Evolutionary conservation across 805 yeast species (phyloP).

Genomic region (Saccharomyces jurei): DNA sequence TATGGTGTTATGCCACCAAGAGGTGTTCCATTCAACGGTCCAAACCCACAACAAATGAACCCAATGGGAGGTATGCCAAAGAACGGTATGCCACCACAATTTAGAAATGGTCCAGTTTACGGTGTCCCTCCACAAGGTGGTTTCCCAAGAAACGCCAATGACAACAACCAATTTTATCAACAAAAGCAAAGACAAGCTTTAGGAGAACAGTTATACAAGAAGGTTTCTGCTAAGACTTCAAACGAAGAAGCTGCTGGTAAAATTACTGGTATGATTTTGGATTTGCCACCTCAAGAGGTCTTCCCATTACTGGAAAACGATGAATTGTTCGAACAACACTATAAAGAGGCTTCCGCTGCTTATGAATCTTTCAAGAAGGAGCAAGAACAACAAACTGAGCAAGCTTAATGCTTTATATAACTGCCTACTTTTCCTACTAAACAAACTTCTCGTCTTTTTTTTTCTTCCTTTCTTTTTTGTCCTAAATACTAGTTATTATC

Average conservation of each 20-base stretch:
- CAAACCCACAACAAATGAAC: constrained; percentile 73
- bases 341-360: constrained; percentile 90
- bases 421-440: neutral
- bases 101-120: constrained; percentile 71
- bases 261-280: constrained; percentile 97
- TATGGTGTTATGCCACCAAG: constrained; percentile 64
- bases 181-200: constrained; percentile 94
- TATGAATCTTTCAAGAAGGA: constrained; percentile 79
- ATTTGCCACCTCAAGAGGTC: constrained; percentile 87
- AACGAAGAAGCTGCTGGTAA: constrained; percentile 96
- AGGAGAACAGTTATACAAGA: constrained; percentile 95
- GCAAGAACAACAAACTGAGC: constrained; percentile 27
- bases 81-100: constrained; percentile 51
- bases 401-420: neutral
- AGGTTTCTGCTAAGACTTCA: constrained; percentile 77
- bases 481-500: neutral
- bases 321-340: constrained; percentile 79
- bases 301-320: constrained; percentile 84
- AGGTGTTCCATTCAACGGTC: constrained; percentile 72
- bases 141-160: constrained; percentile 33
- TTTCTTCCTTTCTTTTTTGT: neutral
- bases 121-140: constrained; percentile 72
- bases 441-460: neutral
- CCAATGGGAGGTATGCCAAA: constrained; percentile 56
- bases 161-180: constrained; percentile 47